These are phyloP conservation scores for Phoma herbarum DNA, from an alignment of 2,329 filamentous ascomycete species.

Conservation along the genomic window DNA sequence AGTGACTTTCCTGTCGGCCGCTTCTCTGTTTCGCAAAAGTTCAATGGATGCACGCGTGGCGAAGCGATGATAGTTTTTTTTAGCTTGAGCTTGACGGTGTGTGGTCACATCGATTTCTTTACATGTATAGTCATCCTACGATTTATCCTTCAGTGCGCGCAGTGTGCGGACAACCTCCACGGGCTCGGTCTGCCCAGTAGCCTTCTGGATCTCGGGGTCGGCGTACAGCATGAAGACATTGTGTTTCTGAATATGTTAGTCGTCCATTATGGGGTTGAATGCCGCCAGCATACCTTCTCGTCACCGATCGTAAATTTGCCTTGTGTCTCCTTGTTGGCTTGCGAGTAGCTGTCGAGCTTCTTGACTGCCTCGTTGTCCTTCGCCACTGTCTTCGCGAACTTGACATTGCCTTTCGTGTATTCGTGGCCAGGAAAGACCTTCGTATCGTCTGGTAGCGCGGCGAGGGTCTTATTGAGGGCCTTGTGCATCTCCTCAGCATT, in stretches of 20 bases:
- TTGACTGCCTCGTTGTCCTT: constrained; percentile 73
- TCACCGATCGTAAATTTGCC: constrained; percentile 97
- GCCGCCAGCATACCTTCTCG: constrained; percentile 90
- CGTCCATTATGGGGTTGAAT: too few relatives aligned
- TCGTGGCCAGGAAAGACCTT: constrained; percentile 95
- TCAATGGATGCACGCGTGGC: constrained; percentile 2
- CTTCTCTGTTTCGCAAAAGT: constrained; percentile 1
- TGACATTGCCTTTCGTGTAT: constrained; percentile 97
- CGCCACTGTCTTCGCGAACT: constrained; percentile 80
- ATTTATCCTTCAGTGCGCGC: constrained; percentile 85
- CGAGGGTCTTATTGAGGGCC: constrained; percentile 87
- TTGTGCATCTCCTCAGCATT: constrained; percentile 85
- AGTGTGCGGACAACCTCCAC: constrained; percentile 85
- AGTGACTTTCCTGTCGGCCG: background rate
- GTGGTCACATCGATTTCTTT: background rate
- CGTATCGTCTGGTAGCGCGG: constrained; percentile 84
- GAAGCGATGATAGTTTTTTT: constrained; percentile 3
- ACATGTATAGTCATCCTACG: constrained; percentile 28
- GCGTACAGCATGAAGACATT: constrained; percentile 96
- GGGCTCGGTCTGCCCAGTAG: constrained; percentile 80
- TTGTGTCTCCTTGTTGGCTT: constrained; percentile 85
- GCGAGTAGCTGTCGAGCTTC: constrained; percentile 78
- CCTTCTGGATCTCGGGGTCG: constrained; percentile 85
- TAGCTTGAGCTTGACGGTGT: background rate
- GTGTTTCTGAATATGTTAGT: constrained; percentile 68